A percentile compares a stretch with the other conserved stretches of the same genome.
These are phyloP conservation scores for Solanum infundibuliforme DNA, from an alignment of 257 asterid genomes.

Conservation along the genomic window DNA sequence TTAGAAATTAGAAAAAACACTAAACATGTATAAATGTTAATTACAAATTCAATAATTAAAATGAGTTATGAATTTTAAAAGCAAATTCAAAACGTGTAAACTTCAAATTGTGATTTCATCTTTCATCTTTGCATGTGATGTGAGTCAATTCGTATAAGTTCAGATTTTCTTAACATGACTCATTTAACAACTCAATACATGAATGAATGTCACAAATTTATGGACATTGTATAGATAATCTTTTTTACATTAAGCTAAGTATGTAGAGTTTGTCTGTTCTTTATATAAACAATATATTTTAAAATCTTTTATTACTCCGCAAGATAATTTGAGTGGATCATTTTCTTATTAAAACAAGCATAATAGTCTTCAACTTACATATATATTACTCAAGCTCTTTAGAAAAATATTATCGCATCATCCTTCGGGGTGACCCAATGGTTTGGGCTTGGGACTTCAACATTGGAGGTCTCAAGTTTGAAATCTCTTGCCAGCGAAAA, in stretches of 20 bases:
- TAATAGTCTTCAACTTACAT: not conserved
- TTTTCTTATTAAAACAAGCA: too few relatives aligned
- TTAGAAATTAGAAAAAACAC: not conserved
- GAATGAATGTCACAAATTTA: not conserved
- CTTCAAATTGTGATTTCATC: not conserved
- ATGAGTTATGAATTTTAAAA: not conserved
- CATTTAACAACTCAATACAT: not conserved
- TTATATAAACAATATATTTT: too few relatives aligned
- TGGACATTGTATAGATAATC: not conserved
- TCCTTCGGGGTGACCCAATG: rapidly evolving
- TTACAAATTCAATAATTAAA: not conserved
- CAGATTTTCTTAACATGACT: too few relatives aligned
- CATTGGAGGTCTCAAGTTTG: not conserved
- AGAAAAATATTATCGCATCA: too few relatives aligned
- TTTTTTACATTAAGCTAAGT: too few relatives aligned
- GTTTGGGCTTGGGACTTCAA: too few relatives aligned
- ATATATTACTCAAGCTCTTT: not conserved
- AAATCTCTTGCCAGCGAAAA: not conserved
- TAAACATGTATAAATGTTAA: not conserved
- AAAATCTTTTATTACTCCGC: too few relatives aligned
- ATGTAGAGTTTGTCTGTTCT: too few relatives aligned
- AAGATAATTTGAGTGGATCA: not conserved
- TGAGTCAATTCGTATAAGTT: not conserved
- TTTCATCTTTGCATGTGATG: not conserved
- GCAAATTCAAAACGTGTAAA: not conserved